phyloP scores from a whole-genome alignment of 257 asterid genomes.

The Phtheirospermum japonicum region DNA sequence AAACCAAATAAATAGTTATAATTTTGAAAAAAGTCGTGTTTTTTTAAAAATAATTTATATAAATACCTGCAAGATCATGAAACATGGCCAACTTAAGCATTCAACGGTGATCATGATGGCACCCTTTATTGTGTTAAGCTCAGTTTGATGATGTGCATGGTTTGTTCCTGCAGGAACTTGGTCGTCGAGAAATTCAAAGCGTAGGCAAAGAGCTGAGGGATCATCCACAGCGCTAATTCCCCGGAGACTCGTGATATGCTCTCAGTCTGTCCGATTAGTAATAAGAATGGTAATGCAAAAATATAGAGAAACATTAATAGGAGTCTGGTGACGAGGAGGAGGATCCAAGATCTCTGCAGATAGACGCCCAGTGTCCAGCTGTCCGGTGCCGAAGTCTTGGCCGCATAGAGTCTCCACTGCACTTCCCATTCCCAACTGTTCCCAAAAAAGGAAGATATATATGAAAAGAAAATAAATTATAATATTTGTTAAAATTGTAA shows the following conservation, averaged over 20 bases:
- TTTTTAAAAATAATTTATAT: no score
- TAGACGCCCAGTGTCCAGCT: constrained; percentile 41
- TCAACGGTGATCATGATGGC: constrained; percentile 75
- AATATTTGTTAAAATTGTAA: no score
- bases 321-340: constrained; percentile 34
- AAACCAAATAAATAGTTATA: no score
- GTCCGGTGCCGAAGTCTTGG: constrained; percentile 56
- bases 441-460: no score
- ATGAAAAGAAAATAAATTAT: no score
- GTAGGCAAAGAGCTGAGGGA: constrained; percentile 58
- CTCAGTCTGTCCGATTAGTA: constrained; percentile 38
- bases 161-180: constrained; percentile 44
- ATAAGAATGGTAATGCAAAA: constrained; percentile 37
- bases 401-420: constrained; percentile 61
- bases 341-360: constrained; percentile 55
- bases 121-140: constrained; percentile 65
- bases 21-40: no score
- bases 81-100: constrained; percentile 83
- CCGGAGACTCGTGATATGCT: constrained; percentile 41
- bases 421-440: constrained; percentile 65
- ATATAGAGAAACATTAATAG: constrained; percentile 40
- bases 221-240: constrained; percentile 46
- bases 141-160: constrained; percentile 34
- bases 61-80: constrained; percentile 85
- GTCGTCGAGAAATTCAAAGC: constrained; percentile 51